A percentile compares a stretch with the other conserved stretches of the same genome.
phyloP scores from a whole-genome alignment of 805 yeast genomes.

The Ogataea pini region DNA sequence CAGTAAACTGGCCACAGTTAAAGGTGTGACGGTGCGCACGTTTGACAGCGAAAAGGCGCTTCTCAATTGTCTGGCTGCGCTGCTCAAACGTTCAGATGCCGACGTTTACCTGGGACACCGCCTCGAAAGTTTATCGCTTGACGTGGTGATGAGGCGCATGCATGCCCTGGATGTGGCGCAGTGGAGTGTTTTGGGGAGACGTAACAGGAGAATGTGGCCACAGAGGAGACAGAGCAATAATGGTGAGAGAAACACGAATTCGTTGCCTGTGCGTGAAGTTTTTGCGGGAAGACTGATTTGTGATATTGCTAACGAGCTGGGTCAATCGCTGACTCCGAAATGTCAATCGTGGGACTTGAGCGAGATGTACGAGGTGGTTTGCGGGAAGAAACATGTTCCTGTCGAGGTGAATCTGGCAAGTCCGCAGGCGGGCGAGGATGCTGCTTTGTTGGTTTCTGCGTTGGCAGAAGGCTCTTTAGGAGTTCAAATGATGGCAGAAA shows the following conservation, averaged over 20 bases:
- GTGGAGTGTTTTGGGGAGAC: slow-evolving; percentile 84
- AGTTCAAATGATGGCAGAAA: slow-evolving; percentile 69
- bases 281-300: slow-evolving; percentile 85
- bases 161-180: slow-evolving; percentile 68
- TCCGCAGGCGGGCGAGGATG: slow-evolving; percentile 65
- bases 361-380: slow-evolving; percentile 85
- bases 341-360: slow-evolving; percentile 93
- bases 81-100: slow-evolving; percentile 76
- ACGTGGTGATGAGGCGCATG: slow-evolving; percentile 80
- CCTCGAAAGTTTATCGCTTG: slow-evolving; percentile 75
- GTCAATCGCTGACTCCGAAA: slow-evolving; percentile 85
- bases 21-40: slow-evolving; percentile 50
- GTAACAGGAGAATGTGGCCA: slow-evolving; percentile 77
- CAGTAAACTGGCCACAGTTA: slow-evolving; percentile 56
- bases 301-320: slow-evolving; percentile 93
- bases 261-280: slow-evolving; percentile 60
- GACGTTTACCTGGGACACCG: slow-evolving; percentile 89
- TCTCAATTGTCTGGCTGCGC: slow-evolving; percentile 71
- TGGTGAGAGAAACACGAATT: slow-evolving; percentile 44
- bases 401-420: slow-evolving; percentile 74
- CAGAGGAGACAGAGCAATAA: slow-evolving; percentile 59
- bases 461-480: slow-evolving; percentile 66
- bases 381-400: slow-evolving; percentile 60
- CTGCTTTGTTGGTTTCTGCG: slow-evolving; percentile 65
- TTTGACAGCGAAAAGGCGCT: slow-evolving; percentile 76